A percentile compares a stretch with the other conserved stretches of the same genome.
phyloP scores from a whole-genome alignment of 1,284 basidiomycete genomes.

The Chalciporus sp. region DNA sequence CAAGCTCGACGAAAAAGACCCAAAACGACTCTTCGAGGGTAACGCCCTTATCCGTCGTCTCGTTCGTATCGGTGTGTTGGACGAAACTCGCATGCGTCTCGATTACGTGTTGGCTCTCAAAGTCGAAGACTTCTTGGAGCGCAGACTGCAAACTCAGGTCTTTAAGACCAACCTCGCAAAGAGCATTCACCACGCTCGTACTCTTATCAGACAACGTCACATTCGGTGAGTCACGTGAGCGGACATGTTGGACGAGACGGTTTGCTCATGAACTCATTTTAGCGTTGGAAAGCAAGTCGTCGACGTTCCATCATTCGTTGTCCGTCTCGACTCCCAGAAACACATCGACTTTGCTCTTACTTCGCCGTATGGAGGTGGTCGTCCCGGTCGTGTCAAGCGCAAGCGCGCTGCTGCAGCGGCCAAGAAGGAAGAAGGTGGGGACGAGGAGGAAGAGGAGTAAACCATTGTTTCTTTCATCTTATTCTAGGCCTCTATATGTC shows the following conservation, averaged over 20 bases:
- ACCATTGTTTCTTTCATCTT: conserved; percentile 22
- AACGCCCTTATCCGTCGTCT: conserved; percentile 99
- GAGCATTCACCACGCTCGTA: conserved; percentile 98
- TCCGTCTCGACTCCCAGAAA: conserved; percentile 95
- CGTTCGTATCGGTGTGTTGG: conserved; percentile 99
- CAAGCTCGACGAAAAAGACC: conserved; percentile 99
- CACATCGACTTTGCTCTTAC: conserved; percentile 99
- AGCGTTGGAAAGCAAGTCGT: conserved; percentile 99
- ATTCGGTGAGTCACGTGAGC: conserved; percentile 66
- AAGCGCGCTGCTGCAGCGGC: conserved; percentile 95
- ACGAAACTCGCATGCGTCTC: conserved; percentile 98
- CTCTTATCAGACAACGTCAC: conserved; percentile 96
- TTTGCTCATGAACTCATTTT: neutral
- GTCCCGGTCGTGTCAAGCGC: conserved; percentile 97
- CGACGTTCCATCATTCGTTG: conserved; percentile 98
- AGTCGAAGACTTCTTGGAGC: conserved; percentile 99
- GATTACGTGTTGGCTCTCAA: conserved; percentile 99
- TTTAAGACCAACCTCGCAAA: conserved; percentile 99
- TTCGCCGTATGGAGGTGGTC: conserved; percentile 96
- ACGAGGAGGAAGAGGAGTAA: conserved; percentile 90
- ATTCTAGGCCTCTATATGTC: conserved; percentile 31
- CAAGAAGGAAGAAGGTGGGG: conserved; percentile 89
- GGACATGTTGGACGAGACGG: neutral
- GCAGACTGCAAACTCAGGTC: conserved; percentile 98
- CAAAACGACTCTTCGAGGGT: conserved; percentile 99